Base-by-base conservation (phyloP, 305 asterid species). In the Rubia balearica region DNA sequence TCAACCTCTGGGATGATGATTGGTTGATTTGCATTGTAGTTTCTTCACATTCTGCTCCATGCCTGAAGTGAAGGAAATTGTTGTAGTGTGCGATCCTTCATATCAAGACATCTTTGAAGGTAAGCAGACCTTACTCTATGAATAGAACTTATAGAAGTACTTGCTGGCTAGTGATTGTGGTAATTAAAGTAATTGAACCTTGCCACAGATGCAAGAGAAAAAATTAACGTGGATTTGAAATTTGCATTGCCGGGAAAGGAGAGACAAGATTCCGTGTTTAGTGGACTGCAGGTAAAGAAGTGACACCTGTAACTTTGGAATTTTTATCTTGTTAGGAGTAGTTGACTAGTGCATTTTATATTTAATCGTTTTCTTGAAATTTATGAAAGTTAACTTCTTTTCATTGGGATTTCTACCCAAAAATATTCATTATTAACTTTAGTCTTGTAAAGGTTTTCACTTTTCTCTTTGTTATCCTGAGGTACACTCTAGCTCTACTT, bases 211-310 rank as follows among this genome's bases (percentile, higher is more conserved):
- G 82, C 88, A 78, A 85, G 81, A 77, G 89, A 81, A 69, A 75
- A 82, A 73, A 83, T 90, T 83, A 68, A 71, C 0, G 88, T 88
- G 71, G 85, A 88, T 70, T 70, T 93, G 79, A 89, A 89, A 83
- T 93, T 89, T 81, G 96, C 98, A n/a, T 85, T 91, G 75, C 98
- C 98, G 4, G 98, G 98, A 75, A 91, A 93, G 79, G 98, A 93
- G 86, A 87, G 98, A 82, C 98, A 93, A 85, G 98, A 93, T 81
- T 93, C 97, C 67, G 98, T 93, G 49, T 89, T 86, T 80, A 93
- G 86, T 71, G 98, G 98, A 79, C 79, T 93, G 60, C 81, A 91
- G 97, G 98, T 89, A 73, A 41, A 24, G n/a, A 8, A 19, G 66
- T 24, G 19, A 17, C 30, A 46, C 75, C 68, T 53, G 24, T 65